These are phyloP conservation scores for Diaporthe batatas DNA, from an alignment of 2,329 filamentous ascomycete genomes.

Conservation along the genomic window DNA sequence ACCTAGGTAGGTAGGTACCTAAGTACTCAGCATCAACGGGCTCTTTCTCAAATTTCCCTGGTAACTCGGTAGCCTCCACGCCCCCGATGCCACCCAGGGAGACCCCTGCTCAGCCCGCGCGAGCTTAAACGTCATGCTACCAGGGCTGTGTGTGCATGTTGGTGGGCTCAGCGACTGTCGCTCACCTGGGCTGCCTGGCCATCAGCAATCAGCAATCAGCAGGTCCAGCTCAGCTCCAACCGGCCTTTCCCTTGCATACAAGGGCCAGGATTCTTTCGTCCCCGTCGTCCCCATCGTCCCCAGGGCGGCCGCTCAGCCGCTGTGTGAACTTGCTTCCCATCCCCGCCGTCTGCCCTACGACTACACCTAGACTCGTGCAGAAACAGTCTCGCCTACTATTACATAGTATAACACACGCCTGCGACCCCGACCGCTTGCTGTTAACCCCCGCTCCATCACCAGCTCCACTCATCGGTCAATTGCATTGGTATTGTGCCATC, in stretches of 20 bases:
- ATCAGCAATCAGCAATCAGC: conserved; percentile 15
- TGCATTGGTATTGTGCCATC: conserved; percentile 22
- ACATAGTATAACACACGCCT: conserved; percentile 32
- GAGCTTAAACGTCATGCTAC: conserved; percentile 29
- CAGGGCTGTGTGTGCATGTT: conserved; percentile 19
- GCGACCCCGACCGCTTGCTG: conserved; percentile 33
- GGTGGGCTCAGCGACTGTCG: conserved; percentile 6
- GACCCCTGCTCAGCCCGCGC: conserved; percentile 7
- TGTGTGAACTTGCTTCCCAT: conserved; percentile 2
- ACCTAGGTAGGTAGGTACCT: no score
- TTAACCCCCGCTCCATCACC: conserved; percentile 47
- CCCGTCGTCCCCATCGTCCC: background rate
- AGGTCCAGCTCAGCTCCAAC: conserved; percentile 1
- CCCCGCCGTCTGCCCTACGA: no score
- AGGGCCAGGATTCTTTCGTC: conserved; percentile 10
- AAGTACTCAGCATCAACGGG: no score
- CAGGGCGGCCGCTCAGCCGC: conserved; percentile 22
- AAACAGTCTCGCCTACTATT: background rate
- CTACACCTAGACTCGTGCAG: background rate
- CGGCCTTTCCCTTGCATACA: background rate
- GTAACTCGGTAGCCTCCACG: background rate
- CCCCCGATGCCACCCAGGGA: conserved; percentile 8
- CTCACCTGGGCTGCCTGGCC: conserved; percentile 6
- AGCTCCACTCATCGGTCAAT: conserved; percentile 36
- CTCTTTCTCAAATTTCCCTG: conserved; percentile 9